These are phyloP conservation scores for Zelopaecilomyces penicillatus DNA, from an alignment of 2,329 filamentous ascomycete genomes.

Conservation along the genomic window DNA sequence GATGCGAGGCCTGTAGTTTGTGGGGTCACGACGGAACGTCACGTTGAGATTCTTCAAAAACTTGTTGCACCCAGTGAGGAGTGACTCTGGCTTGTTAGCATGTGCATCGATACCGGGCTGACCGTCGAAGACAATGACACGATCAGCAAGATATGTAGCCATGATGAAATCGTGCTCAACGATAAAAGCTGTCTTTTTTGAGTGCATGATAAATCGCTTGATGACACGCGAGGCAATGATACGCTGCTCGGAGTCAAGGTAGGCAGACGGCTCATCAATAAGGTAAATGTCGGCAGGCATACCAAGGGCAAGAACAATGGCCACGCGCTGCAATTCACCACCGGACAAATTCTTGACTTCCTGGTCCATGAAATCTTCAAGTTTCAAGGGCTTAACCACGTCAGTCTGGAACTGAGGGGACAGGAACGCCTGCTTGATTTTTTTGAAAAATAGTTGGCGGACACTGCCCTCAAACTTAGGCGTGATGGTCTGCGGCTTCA, in stretches of 20 bases:
- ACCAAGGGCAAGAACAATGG: constrained; percentile 93
- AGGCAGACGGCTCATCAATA: constrained; percentile 95
- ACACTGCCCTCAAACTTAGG: constrained; percentile 97
- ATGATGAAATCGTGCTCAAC: constrained; percentile 99
- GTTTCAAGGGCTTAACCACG: constrained; percentile 97
- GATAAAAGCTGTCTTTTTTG: constrained; percentile 98
- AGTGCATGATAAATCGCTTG: constrained; percentile 99
- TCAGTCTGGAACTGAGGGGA: constrained; percentile 98
- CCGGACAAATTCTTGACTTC: constrained; percentile 98
- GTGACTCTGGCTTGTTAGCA: constrained; percentile 82
- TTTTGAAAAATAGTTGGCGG: constrained; percentile 98
- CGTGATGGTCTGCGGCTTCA: constrained; percentile 99
- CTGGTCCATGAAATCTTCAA: constrained; percentile 98
- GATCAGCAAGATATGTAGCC: constrained; percentile 69
- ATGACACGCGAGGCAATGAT: constrained; percentile 95
- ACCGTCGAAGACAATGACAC: constrained; percentile 97
- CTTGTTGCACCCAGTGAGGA: constrained; percentile 90
- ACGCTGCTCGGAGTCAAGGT: constrained; percentile 98
- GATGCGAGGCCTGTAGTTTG: constrained; percentile 93
- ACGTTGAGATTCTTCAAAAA: constrained; percentile 97
- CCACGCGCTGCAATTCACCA: constrained; percentile 98
- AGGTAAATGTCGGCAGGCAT: constrained; percentile 96
- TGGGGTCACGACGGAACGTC: constrained; percentile 95
- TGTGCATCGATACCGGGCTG: constrained; percentile 80
- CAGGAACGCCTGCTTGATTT: constrained; percentile 94